Conservation (phyloP, 805 yeast species). For the Candida vaughaniae region DNA sequence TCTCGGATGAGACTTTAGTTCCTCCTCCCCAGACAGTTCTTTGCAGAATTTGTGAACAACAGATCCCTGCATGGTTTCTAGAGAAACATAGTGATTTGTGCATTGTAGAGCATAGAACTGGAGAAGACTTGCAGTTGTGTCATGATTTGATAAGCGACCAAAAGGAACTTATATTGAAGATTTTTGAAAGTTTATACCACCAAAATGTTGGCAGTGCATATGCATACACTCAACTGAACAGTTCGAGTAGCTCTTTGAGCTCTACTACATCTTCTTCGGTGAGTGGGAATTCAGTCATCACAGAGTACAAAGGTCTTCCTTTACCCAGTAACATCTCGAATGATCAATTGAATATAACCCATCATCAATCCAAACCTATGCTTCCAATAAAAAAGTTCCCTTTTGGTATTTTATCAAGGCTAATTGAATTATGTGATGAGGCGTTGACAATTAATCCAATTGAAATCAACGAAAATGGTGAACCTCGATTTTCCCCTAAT, state of each 20-base stretch:
- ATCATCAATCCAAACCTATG: slow-evolving; percentile 5
- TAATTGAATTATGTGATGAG: slow-evolving; percentile 68
- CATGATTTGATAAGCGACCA: slow-evolving; percentile 82
- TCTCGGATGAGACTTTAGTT: slow-evolving; percentile 59
- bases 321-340: slow-evolving; percentile 29
- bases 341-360: slow-evolving; percentile 5
- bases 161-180: slow-evolving; percentile 44
- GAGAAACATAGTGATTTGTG: slow-evolving; percentile 90
- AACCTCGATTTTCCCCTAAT: slow-evolving; percentile 51
- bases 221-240: background rate
- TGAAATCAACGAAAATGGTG: slow-evolving; percentile 28
- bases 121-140: slow-evolving; percentile 67
- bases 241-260: slow-evolving; percentile 14
- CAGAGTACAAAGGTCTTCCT: slow-evolving; percentile 60
- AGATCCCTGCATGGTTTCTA: slow-evolving; percentile 94
- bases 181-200: slow-evolving; percentile 39
- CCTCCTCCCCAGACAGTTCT: slow-evolving; percentile 82
- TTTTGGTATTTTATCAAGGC: slow-evolving; percentile 54
- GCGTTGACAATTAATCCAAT: slow-evolving; percentile 69
- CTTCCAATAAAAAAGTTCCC: slow-evolving; percentile 49
- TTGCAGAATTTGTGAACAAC: slow-evolving; percentile 89
- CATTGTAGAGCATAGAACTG: slow-evolving; percentile 77
- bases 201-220: slow-evolving; percentile 15
- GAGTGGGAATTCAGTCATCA: slow-evolving; percentile 17
- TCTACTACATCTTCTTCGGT: slow-evolving; percentile 20